Evolutionary conservation across 208 protist species (phyloP), one percentile per base, ranked within the genome.

Genomic region (Crithidia fasciculata): DNA sequence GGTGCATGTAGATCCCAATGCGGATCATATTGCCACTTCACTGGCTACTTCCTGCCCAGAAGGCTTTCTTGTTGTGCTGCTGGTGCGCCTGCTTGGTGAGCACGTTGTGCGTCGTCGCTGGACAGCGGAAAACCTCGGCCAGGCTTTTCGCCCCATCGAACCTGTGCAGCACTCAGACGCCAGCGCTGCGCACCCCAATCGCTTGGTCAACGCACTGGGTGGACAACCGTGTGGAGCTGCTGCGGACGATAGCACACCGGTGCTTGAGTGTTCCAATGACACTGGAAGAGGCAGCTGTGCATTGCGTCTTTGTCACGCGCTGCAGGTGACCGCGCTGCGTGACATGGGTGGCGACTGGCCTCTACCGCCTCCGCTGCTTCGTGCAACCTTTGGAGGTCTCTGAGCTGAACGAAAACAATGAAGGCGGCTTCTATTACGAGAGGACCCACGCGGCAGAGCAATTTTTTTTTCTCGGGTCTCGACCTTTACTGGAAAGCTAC

Each of bases 81-180:
- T 86, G 4, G 40, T 78, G 9, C 70, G 77, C 10, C 58, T 84
- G 16, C 52, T 87, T 6, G 59, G 19, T 7, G 74, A 81, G 36
- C 74, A 74, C 52, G 61, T 84, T 0, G 59, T 79, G 49, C 76
- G 82, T 2, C 73, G 78, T 5, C 56, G 52, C 28, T 84, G 78
- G 82, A 73, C 59, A 5, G 78, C 59, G 66, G n/a, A 62, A 28
- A 16, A 49, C 2, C 4, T 80, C 0, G 72, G 74, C 4, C 63
- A 79, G 43, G 60, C 70, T 9, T 83, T 87, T 49, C 73, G 82
- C 12, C 74, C 77, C 9, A 59, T 74, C n/a, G 67, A 70, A 12
- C 71, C 77, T 0, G 13, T 53, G 36, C n/a, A 55, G 8, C 15
- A 15, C n/a, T 5, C 8, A 5, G 65, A 53, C 12, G 19, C n/a